Evolutionary conservation across 441 rosid species (phyloP).

Genomic region (Gossypium armourianum): DNA sequence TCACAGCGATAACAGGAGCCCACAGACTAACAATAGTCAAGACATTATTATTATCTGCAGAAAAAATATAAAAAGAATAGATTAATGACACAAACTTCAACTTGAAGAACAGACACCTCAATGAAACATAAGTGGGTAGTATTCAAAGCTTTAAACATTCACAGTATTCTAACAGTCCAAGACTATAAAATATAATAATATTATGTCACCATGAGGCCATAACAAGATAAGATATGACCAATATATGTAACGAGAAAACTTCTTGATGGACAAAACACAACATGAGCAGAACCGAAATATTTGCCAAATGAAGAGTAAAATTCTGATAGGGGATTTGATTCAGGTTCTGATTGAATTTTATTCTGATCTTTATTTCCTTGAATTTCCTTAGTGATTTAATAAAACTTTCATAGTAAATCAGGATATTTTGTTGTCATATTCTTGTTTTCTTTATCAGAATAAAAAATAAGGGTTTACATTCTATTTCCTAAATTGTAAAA

Average conservation of each 20-base stretch:
- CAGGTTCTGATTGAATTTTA: background rate
- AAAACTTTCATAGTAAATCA: background rate
- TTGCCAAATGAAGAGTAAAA: background rate
- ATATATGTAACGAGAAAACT: background rate
- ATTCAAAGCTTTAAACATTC: background rate
- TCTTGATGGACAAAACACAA: background rate
- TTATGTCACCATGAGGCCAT: background rate
- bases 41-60: conserved; percentile 68
- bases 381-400: background rate
- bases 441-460: background rate
- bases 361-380: background rate
- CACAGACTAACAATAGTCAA: conserved; percentile 79
- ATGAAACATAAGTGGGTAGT: background rate
- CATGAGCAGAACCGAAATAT: background rate
- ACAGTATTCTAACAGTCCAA: background rate
- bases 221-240: background rate
- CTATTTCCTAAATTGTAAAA: background rate
- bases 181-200: background rate
- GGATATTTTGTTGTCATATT: background rate
- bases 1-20: conserved; percentile 97
- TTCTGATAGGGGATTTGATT: background rate
- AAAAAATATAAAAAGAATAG: conserved; percentile 20
- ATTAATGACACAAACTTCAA: conserved; percentile 14
- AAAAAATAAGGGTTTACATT: background rate
- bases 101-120: background rate